These are phyloP conservation scores for Kodamaea leandrae DNA, from an alignment of 805 yeast species.

Conservation along the genomic window DNA sequence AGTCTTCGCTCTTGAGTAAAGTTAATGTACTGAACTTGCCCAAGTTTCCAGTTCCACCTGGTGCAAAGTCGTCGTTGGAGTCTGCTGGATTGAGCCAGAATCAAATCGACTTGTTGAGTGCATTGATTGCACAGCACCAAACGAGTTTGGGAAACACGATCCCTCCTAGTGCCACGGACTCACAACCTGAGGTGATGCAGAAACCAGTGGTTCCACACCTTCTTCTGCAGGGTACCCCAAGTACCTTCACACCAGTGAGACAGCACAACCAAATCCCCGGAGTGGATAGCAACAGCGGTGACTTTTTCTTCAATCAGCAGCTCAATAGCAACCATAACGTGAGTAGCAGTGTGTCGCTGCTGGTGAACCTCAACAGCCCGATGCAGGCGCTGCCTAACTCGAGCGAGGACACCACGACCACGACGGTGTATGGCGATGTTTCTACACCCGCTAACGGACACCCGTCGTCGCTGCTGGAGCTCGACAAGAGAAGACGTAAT, in stretches of 20 bases:
- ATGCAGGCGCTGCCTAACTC: conserved; percentile 12
- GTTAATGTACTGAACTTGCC: conserved; percentile 44
- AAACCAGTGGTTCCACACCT: conserved; percentile 12
- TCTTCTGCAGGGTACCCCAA: conserved; percentile 10
- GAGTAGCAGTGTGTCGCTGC: conserved; percentile 8
- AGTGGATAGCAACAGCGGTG: conserved; percentile 3
- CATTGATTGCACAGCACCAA: conserved; percentile 71
- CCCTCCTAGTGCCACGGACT: conserved; percentile 5
- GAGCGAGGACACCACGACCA: conserved; percentile 7
- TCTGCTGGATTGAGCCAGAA: conserved; percentile 65
- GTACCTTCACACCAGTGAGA: conserved; percentile 14
- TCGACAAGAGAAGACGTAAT: conserved; percentile 55
- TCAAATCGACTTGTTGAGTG: conserved; percentile 72
- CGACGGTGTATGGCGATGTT: conserved; percentile 6
- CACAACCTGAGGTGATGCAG: background rate
- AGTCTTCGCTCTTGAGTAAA: conserved; percentile 4
- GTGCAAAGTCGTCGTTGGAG: conserved; percentile 61
- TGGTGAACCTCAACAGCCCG: conserved; percentile 12
- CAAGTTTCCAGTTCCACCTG: conserved; percentile 66
- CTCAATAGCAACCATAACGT: background rate
- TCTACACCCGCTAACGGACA: conserved; percentile 5
- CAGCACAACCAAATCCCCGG: conserved; percentile 15
- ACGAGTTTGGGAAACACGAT: conserved; percentile 16
- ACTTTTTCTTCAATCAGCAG: conserved; percentile 1
- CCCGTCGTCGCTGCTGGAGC: conserved; percentile 18